These are phyloP conservation scores for Phytophthora idaei DNA, from an alignment of 352 stramenopile genomes.

Conservation along the genomic window DNA sequence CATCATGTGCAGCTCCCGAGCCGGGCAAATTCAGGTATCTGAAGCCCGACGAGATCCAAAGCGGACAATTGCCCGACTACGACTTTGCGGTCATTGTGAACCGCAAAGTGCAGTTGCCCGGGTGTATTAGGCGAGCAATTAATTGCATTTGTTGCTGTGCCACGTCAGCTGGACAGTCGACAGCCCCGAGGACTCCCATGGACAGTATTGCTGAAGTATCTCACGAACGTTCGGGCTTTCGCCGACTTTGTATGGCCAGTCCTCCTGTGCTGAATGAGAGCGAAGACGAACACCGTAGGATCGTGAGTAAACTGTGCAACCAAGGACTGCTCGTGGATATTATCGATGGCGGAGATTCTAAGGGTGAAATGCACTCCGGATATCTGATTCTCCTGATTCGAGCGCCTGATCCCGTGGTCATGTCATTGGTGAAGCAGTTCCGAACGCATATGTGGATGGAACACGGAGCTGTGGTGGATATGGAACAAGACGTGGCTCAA, in stretches of 20 bases:
- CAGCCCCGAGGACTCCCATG: conserved; percentile 21
- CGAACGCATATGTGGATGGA: conserved; percentile 80
- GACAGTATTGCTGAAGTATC: conserved; percentile 38
- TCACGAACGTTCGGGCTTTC: conserved; percentile 63
- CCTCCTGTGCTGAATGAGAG: conserved; percentile 59
- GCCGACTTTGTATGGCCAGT: conserved; percentile 63
- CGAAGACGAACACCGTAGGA: conserved; percentile 81
- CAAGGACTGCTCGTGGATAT: conserved; percentile 83
- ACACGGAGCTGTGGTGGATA: conserved; percentile 78
- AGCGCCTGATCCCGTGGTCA: conserved; percentile 62
- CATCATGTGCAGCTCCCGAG: conserved; percentile 31
- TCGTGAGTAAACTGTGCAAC: conserved; percentile 76
- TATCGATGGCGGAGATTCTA: conserved; percentile 82
- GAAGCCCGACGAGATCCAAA: conserved; percentile 82
- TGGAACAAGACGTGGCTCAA: conserved; percentile 75
- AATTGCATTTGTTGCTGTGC: conserved; percentile 48
- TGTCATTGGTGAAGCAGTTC: conserved; percentile 67
- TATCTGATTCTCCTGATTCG: conserved; percentile 81
- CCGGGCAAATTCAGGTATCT: conserved; percentile 76
- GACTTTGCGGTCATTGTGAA: conserved; percentile 86
- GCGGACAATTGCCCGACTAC: conserved; percentile 59
- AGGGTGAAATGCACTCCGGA: conserved; percentile 81
- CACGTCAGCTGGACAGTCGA: neutral
- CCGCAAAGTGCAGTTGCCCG: conserved; percentile 58
- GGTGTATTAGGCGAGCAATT: conserved; percentile 33